phyloP scores from a whole-genome alignment of 164 flowering plant species.

The Liriodendron chinense region DNA sequence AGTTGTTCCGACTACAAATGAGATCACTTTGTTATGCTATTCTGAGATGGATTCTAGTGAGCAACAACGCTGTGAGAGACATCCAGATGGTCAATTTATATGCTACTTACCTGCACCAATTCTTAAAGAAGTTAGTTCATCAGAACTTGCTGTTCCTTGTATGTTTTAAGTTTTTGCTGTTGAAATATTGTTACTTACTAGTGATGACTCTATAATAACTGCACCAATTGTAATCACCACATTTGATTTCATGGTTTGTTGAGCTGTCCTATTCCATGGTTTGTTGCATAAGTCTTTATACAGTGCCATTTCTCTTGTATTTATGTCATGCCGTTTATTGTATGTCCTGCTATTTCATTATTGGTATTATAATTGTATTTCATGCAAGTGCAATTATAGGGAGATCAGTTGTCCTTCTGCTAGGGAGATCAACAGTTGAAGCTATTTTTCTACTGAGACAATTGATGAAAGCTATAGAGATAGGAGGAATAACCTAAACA shows the following conservation, averaged over 20 bases:
- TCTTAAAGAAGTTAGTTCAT: constrained; percentile 67
- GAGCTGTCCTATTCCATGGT: background rate
- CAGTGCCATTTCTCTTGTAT: background rate
- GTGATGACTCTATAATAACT: background rate
- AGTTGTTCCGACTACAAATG: constrained; percentile 97
- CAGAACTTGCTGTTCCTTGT: background rate
- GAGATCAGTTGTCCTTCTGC: background rate
- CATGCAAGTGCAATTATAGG: background rate
- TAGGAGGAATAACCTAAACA: too few species aligned
- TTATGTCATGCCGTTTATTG: background rate
- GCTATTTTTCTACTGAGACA: too few species aligned
- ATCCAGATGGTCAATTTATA: constrained; percentile 87
- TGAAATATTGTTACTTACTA: background rate
- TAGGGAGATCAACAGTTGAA: too few species aligned
- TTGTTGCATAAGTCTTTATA: background rate
- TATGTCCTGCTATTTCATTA: too few species aligned
- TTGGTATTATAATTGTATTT: background rate
- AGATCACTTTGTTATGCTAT: constrained; percentile 82
- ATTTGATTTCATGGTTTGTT: background rate
- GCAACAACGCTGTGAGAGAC: constrained; percentile 73
- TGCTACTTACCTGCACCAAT: constrained; percentile 86
- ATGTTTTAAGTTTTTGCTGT: background rate
- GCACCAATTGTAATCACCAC: background rate
- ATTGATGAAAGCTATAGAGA: too few species aligned
- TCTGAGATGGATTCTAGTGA: constrained; percentile 51